phyloP scores from a whole-genome alignment of 176 grass and related monocot genomes.

The Oryza brachyantha region DNA sequence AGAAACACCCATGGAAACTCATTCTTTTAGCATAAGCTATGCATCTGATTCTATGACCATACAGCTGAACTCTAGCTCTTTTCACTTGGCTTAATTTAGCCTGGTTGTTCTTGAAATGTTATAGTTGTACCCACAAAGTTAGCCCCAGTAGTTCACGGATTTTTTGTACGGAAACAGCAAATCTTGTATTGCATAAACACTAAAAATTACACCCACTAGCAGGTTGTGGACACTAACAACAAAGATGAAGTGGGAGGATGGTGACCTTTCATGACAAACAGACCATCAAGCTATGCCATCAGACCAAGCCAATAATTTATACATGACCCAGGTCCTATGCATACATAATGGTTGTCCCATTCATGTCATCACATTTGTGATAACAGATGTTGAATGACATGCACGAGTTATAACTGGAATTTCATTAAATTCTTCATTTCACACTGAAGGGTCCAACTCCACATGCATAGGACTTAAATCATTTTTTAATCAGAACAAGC shows the following conservation, averaged over 20 bases:
- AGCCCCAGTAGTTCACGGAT: neutral
- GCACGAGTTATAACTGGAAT: neutral
- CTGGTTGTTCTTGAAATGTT: neutral
- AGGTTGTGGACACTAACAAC: neutral
- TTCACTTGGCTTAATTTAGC: neutral
- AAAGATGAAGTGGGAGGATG: neutral
- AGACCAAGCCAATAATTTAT: neutral
- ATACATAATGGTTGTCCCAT: neutral
- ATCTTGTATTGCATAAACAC: neutral
- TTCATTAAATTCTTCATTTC: neutral
- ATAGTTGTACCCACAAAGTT: neutral
- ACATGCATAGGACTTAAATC: neutral
- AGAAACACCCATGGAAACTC: neutral
- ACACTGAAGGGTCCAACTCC: neutral
- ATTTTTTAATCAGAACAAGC: neutral
- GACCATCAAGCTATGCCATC: neutral
- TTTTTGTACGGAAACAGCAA: neutral
- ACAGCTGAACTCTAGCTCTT: neutral
- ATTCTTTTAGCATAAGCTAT: neutral
- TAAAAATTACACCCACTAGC: neutral
- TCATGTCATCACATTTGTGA: neutral
- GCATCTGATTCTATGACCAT: neutral
- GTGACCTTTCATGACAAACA: neutral
- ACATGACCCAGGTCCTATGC: too few species aligned
- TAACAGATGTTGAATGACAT: neutral